A percentile compares a stretch with the other conserved stretches of the same genome.
These are phyloP conservation scores for Diddensiella caesifluorescens DNA, from an alignment of 805 yeast genomes.

Conservation along the genomic window DNA sequence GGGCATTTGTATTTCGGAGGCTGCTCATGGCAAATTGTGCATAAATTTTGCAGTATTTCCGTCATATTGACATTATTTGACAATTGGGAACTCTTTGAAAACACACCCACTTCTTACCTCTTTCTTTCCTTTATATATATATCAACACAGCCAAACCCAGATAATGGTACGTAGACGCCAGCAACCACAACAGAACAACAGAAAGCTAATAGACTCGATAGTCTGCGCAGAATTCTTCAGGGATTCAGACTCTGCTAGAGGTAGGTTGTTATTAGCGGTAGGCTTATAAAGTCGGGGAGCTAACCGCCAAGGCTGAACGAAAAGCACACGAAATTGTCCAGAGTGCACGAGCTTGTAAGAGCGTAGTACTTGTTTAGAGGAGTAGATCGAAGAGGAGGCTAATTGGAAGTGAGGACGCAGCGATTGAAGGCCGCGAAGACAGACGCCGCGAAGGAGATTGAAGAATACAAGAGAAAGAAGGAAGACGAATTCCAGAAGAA, in stretches of 20 bases:
- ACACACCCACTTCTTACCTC: no score
- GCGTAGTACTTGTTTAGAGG: slow-evolving; percentile 20
- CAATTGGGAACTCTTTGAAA: no score
- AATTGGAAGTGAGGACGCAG: slow-evolving; percentile 45
- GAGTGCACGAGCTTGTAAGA: slow-evolving; percentile 81
- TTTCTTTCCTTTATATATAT: no score
- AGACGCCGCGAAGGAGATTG: slow-evolving; percentile 88
- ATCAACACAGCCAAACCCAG: no score
- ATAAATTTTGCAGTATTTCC: slow-evolving; percentile 24
- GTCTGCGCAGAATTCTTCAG: slow-evolving; percentile 46
- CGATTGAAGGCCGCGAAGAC: slow-evolving; percentile 90
- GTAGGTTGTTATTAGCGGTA: slow-evolving; percentile 31
- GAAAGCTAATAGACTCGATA: no score
- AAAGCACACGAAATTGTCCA: slow-evolving; percentile 95
- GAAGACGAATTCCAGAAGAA: slow-evolving; percentile 72
- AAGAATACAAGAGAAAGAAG: slow-evolving; percentile 75
- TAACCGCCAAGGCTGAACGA: slow-evolving; percentile 65
- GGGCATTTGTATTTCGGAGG: slow-evolving; percentile 73
- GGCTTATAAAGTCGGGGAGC: not conserved
- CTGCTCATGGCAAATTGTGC: slow-evolving; percentile 43
- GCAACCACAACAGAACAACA: no score
- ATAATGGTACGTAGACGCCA: no score
- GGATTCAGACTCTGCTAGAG: slow-evolving; percentile 66
- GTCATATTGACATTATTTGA: no score
- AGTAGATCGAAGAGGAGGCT: slow-evolving; percentile 5